Percentiles rank a stretch among this genome's conserved stretches.
These are phyloP conservation scores for Colletotrichum neosansevieriae DNA, from an alignment of 2,329 filamentous ascomycete genomes.

Conservation along the genomic window DNA sequence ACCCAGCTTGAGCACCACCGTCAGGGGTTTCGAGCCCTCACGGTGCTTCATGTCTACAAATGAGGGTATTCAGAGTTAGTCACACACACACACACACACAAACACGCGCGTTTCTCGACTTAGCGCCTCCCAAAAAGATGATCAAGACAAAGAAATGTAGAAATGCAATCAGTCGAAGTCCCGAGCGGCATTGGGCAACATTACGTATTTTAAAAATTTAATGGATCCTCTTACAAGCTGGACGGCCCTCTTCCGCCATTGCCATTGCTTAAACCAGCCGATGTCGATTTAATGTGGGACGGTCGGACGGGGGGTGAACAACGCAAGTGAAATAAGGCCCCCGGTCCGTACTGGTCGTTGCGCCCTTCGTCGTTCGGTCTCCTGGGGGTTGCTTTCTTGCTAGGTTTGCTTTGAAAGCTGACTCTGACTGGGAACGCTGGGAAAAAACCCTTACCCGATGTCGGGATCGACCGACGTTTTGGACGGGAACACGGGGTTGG, in stretches of 20 bases:
- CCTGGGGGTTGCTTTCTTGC: neutral
- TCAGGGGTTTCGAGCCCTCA: conserved; percentile 70
- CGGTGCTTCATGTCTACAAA: conserved; percentile 68
- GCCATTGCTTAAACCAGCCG: conserved; percentile 34
- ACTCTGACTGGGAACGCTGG: conserved; percentile 19
- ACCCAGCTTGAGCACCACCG: conserved; percentile 91
- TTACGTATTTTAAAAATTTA: conserved; percentile 34
- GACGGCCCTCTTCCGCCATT: conserved; percentile 40
- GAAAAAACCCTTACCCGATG: conserved; percentile 33
- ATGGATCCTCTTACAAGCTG: conserved; percentile 41
- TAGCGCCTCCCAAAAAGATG: neutral
- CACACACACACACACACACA: neutral
- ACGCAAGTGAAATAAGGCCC: conserved; percentile 20
- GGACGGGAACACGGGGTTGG: conserved; percentile 29
- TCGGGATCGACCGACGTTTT: conserved; percentile 38
- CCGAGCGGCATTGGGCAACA: conserved; percentile 23
- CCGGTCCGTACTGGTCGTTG: conserved; percentile 16
- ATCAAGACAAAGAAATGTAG: neutral
- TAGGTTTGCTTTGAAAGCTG: neutral
- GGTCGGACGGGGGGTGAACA: conserved; percentile 3
- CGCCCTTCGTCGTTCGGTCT: conserved; percentile 29
- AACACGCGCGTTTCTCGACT: neutral
- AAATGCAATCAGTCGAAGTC: conserved; percentile 5
- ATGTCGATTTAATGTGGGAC: conserved; percentile 38
- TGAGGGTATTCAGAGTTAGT: conserved; percentile 31